Evolutionary conservation across 129 eudicot species (phyloP), one percentile per base, ranked within the genome.

Genomic region (Flaveria robusta): DNA sequence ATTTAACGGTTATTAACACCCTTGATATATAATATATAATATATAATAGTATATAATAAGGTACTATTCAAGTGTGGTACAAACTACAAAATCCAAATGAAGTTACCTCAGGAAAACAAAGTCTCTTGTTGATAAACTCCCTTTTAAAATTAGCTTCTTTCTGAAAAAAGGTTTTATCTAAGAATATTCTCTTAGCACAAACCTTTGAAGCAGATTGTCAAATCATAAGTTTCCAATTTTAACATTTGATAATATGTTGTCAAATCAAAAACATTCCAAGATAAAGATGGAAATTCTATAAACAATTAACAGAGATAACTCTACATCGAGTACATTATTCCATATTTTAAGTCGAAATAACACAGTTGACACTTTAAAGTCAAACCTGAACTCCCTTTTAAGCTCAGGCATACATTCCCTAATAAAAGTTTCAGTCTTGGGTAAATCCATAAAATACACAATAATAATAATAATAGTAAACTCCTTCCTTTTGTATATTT

Each of bases 101-200:
- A 34, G 39, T 34, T 34, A 34, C 39, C 39, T 34, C 5, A 34
- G 39, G 39, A 34, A 31, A 34, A 34, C 39, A 34, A 34, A 34
- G 39, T 34, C 39, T 34, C 7, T 34, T 34, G 39, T 34, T 34
- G 39, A 34, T 34, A 34, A 34, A 34, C 39, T 4, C 39, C 39
- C 39, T 34, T 34, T 34, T 34, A 5, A 34, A 34, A 34, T 34
- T 34, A 34, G 39, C 15, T 37, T 68, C 47, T 20, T 13, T 49
- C n/a, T 13, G 7, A 0, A 52, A 23, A 13, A 23, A 23, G 8
- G 9, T 29, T 45, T 56, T 6, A 43, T 23, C 68, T n/a, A 39
- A 65, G 47, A 65, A 73, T 69, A 66, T 72, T 72, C 83, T 72
- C 37, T 14, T 65, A 51, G 68, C 72, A 72, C 68, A 51, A 52